These are phyloP conservation scores for Arthroderma sp. DNA, from an alignment of 2,329 filamentous ascomycete genomes.

Conservation along the genomic window DNA sequence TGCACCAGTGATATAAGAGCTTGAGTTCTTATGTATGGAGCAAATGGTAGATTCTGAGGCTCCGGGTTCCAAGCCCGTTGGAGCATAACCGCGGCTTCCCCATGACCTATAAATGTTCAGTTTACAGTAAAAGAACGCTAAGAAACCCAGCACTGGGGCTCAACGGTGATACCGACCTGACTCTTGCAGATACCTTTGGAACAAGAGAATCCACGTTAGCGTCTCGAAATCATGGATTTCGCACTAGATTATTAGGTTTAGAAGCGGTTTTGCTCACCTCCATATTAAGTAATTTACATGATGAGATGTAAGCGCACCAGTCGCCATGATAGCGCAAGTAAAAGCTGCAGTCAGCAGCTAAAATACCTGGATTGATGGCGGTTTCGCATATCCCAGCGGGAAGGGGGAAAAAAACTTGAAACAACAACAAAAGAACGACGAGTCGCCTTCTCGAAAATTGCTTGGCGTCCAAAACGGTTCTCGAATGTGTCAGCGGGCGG, in stretches of 20 bases:
- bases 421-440: no score
- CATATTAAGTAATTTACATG: conserved; percentile 58
- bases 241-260: no score
- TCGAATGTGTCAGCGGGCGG: no score
- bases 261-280: conserved; percentile 36
- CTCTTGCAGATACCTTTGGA: conserved; percentile 40
- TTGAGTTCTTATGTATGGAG: conserved; percentile 44
- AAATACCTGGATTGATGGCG: no score
- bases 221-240: no score
- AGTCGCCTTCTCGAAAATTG: no score
- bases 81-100: conserved; percentile 46
- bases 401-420: no score
- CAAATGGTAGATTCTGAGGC: conserved; percentile 48
- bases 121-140: no score
- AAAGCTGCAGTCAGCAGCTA: neutral
- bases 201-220: no score
- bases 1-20: conserved; percentile 50
- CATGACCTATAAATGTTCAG: conserved; percentile 33
- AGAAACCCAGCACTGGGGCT: neutral
- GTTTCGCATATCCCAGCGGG: no score
- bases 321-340: conserved; percentile 23
- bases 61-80: conserved; percentile 51
- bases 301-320: conserved; percentile 35
- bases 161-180: conserved; percentile 31
- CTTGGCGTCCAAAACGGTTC: no score